phyloP scores from a whole-genome alignment of 2,329 filamentous ascomycete genomes.

The Fusarium globosum region DNA sequence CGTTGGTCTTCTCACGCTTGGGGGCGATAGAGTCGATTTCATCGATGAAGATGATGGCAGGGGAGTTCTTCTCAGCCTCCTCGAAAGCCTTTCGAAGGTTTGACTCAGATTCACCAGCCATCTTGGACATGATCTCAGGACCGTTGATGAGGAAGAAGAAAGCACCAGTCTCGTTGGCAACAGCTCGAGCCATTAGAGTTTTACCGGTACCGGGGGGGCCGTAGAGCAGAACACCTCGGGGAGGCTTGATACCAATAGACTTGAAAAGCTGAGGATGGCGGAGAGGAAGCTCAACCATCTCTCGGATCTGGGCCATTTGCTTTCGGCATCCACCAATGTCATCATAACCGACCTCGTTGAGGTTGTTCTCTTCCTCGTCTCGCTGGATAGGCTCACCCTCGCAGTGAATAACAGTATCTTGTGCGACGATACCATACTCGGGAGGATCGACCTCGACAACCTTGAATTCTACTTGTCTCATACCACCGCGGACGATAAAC shows the following conservation, averaged over 20 bases:
- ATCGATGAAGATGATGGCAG: conserved; percentile 99
- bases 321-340: conserved; percentile 99
- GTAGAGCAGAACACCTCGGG: conserved; percentile 95
- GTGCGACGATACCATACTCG: conserved; percentile 98
- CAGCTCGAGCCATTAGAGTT: conserved; percentile 97
- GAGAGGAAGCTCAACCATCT: conserved; percentile 96
- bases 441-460: conserved; percentile 98
- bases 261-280: conserved; percentile 99
- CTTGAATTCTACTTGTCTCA: conserved; percentile 99
- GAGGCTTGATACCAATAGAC: conserved; percentile 99
- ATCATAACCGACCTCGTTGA: conserved; percentile 99
- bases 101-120: conserved; percentile 99
- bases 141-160: conserved; percentile 99
- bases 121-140: conserved; percentile 99
- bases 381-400: conserved; percentile 92
- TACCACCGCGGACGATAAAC: conserved; percentile 96
- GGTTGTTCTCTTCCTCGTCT: conserved; percentile 98
- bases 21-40: conserved; percentile 99
- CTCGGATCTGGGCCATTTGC: conserved; percentile 99
- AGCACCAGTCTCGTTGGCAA: conserved; percentile 97
- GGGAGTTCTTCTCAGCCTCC: conserved; percentile 99
- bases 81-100: conserved; percentile 99
- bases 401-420: conserved; percentile 99
- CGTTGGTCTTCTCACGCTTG: conserved; percentile 99
- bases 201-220: conserved; percentile 99